Conservation (phyloP, 2,329 filamentous ascomycete genomes). For the Zalaria obscura region DNA sequence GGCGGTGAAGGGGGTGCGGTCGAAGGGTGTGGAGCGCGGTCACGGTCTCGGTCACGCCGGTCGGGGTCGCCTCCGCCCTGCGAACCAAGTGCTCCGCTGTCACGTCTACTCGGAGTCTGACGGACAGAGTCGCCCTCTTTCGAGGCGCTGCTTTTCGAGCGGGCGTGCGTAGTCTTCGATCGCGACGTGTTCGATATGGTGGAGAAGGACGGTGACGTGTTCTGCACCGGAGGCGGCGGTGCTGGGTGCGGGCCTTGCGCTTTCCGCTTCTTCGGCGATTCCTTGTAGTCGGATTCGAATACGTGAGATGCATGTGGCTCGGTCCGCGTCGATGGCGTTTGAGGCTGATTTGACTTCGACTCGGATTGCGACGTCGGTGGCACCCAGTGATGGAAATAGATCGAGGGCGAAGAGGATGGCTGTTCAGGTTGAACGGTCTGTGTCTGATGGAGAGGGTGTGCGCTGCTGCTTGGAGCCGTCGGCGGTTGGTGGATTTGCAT, state of each 20-base stretch:
- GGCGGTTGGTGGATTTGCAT: conserved; percentile 35
- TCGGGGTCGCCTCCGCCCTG: conserved; percentile 3
- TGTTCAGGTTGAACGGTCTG: conserved; percentile 46
- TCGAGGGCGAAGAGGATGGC: conserved; percentile 53
- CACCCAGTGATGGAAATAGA: conserved; percentile 90
- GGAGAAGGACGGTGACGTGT: conserved; percentile 37
- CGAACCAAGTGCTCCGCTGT: conserved; percentile 6
- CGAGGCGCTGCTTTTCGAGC: conserved; percentile 52
- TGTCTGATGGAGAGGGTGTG: conserved; percentile 28
- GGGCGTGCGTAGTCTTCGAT: conserved; percentile 42
- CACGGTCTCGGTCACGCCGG: not conserved
- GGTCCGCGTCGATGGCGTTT: conserved; percentile 54
- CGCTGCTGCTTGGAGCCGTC: conserved; percentile 16
- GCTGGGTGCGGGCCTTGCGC: conserved; percentile 40
- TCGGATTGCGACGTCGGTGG: conserved; percentile 55
- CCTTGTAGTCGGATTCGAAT: conserved; percentile 47
- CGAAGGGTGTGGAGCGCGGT: conserved; percentile 1
- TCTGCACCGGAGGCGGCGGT: conserved; percentile 35
- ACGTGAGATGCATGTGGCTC: conserved; percentile 37
- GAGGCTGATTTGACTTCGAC: conserved; percentile 46
- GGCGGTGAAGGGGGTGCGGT: conserved; percentile 3
- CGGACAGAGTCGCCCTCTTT: conserved; percentile 8
- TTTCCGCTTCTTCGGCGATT: conserved; percentile 78
- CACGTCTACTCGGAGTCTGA: conserved; percentile 6
- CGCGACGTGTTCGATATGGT: conserved; percentile 39